Percentiles rank a stretch among this genome's conserved stretches.
Conservation (phyloP, 2,329 filamentous ascomycete species). For the Eutypa lata region DNA sequence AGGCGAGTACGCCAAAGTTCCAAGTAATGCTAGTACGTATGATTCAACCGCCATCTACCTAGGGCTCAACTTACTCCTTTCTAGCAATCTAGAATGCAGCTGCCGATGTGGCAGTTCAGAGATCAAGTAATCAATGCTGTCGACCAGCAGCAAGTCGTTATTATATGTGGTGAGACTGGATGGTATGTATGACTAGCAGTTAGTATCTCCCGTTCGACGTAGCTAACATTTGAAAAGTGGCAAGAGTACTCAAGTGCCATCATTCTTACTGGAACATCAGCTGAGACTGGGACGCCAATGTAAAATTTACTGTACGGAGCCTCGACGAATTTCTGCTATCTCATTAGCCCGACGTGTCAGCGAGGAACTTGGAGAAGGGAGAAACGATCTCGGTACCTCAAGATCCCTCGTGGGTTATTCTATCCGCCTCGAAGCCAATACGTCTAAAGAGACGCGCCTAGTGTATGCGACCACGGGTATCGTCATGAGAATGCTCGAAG, state of each 20-base stretch:
- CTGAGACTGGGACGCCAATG: constrained; percentile 75
- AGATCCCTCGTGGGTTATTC: constrained; percentile 91
- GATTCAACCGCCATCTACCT: background rate
- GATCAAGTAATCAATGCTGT: constrained; percentile 75
- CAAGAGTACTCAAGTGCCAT: constrained; percentile 96
- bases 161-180: constrained; percentile 94
- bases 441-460: constrained; percentile 74
- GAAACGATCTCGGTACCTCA: constrained; percentile 74
- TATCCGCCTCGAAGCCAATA: constrained; percentile 87
- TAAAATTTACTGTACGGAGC: constrained; percentile 95
- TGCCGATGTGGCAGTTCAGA: constrained; percentile 88
- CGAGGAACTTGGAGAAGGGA: constrained; percentile 86
- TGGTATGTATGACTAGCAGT: constrained; percentile 47
- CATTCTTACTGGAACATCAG: constrained; percentile 88
- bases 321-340: constrained; percentile 91
- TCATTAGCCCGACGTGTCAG: constrained; percentile 90
- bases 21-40: constrained; percentile 69
- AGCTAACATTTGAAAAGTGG: constrained; percentile 48
- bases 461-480: constrained; percentile 90
- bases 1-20: constrained; percentile 58
- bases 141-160: constrained; percentile 78
- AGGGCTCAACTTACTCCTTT: constrained; percentile 3
- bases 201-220: background rate
- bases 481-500: constrained; percentile 96
- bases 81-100: constrained; percentile 64